These are phyloP conservation scores for Sporothrix sp. DNA, from an alignment of 2,329 filamentous ascomycete genomes.

Conservation along the genomic window DNA sequence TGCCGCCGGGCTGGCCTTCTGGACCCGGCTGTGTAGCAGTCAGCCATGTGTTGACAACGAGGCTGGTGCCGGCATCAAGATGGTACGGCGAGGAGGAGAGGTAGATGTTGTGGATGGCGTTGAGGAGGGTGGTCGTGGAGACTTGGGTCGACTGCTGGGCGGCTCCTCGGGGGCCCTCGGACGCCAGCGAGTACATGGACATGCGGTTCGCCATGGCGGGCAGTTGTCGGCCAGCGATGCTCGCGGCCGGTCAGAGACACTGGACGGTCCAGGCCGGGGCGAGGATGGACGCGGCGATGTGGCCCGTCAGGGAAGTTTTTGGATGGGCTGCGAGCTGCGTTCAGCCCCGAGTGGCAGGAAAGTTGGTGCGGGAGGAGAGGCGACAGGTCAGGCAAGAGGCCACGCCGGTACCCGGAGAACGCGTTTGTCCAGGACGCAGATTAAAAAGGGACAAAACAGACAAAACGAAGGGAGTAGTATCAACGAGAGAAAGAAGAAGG, in stretches of 20 bases:
- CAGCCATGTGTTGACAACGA: constrained; percentile 93
- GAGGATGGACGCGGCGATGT: constrained; percentile 16
- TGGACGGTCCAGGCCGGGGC: constrained; percentile 1
- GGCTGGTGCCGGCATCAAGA: constrained; percentile 79
- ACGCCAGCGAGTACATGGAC: constrained; percentile 60
- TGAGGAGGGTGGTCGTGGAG: constrained; percentile 86
- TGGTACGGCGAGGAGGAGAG: constrained; percentile 71
- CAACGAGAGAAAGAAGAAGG: constrained; percentile 15
- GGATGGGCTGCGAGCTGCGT: no score
- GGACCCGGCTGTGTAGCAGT: constrained; percentile 63
- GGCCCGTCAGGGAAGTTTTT: background rate
- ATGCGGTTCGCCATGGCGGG: constrained; percentile 49
- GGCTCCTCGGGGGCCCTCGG: constrained; percentile 48
- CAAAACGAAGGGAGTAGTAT: background rate
- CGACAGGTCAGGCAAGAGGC: background rate
- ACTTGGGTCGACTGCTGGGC: constrained; percentile 68
- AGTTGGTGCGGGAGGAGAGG: background rate
- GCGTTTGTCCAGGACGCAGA: no score
- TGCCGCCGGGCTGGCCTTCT: constrained; percentile 62
- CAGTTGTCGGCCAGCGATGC: constrained; percentile 12
- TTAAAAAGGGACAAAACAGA: background rate
- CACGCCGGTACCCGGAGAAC: background rate
- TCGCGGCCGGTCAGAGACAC: constrained; percentile 4
- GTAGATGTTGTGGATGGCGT: constrained; percentile 84
- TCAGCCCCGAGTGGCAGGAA: background rate